Conservation (phyloP, 2,329 filamentous ascomycete genomes). For the Tolypocladium amazonense region DNA sequence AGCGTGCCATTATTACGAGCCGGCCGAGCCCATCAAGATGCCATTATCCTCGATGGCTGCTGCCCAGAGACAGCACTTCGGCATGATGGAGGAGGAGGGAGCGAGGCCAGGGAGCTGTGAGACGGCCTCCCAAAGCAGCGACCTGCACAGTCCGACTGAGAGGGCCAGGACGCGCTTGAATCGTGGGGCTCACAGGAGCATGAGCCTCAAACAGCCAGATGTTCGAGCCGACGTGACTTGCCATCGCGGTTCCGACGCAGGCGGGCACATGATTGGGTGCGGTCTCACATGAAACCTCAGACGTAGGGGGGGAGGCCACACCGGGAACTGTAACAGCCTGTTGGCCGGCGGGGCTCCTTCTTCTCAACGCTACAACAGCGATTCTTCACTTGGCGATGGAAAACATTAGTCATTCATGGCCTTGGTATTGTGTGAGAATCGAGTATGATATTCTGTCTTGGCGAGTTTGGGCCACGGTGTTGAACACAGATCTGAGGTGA, state of each 20-base stretch:
- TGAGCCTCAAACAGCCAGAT: background rate
- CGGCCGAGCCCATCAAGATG: background rate
- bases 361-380: background rate
- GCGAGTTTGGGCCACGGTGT: background rate
- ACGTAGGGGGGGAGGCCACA: background rate
- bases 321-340: background rate
- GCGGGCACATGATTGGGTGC: background rate
- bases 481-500: background rate
- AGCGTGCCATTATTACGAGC: constrained; percentile 2
- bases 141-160: background rate
- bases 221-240: background rate
- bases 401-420: background rate
- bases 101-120: background rate
- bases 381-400: background rate
- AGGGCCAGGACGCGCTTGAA: background rate
- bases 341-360: background rate
- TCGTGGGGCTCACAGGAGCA: background rate
- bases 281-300: constrained; percentile 6
- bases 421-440: background rate
- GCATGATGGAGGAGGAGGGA: background rate
- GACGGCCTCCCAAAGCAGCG: background rate
- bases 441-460: background rate
- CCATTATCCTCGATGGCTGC: background rate
- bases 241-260: background rate
- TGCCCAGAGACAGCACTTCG: constrained; percentile 1